Percentiles rank a stretch among this genome's conserved stretches.
Evolutionary conservation across 2,329 filamentous ascomycete genomes (phyloP).

Genomic region (Nemania sp.): DNA sequence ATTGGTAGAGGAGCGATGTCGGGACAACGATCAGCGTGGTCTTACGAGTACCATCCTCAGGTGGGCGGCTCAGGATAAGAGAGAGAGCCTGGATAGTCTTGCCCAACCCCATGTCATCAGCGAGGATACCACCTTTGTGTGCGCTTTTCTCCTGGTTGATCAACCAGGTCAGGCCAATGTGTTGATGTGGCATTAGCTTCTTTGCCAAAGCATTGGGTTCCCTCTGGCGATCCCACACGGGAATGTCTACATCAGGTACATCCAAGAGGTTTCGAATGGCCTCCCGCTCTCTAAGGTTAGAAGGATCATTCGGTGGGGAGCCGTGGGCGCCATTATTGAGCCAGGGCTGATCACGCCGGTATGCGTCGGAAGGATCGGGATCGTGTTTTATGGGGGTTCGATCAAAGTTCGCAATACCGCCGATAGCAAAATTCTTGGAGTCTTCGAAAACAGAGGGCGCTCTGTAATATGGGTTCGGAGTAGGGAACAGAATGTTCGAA

Average conservation of each 20-base stretch:
- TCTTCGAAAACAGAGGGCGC: background rate
- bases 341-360: no score
- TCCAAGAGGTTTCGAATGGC: constrained; percentile 26
- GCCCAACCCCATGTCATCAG: constrained; percentile 39
- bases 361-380: no score
- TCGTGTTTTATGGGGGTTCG: background rate
- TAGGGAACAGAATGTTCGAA: no score
- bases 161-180: constrained; percentile 37
- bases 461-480: background rate
- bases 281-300: constrained; percentile 12
- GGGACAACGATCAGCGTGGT: constrained; percentile 38
- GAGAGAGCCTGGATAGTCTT: constrained; percentile 39
- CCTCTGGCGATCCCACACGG: constrained; percentile 19
- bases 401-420: no score
- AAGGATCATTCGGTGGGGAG: background rate
- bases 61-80: constrained; percentile 35
- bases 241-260: constrained; percentile 22
- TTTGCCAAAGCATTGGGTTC: constrained; percentile 16
- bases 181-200: constrained; percentile 36
- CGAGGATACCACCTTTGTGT: constrained; percentile 37
- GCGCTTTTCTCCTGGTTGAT: constrained; percentile 34
- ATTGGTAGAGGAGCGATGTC: constrained; percentile 35
- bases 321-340: background rate
- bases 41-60: constrained; percentile 28
- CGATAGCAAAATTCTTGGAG: background rate